Evolutionary conservation across 257 asterid genomes (phyloP).

Genomic region (Anisodus acutangulus): DNA sequence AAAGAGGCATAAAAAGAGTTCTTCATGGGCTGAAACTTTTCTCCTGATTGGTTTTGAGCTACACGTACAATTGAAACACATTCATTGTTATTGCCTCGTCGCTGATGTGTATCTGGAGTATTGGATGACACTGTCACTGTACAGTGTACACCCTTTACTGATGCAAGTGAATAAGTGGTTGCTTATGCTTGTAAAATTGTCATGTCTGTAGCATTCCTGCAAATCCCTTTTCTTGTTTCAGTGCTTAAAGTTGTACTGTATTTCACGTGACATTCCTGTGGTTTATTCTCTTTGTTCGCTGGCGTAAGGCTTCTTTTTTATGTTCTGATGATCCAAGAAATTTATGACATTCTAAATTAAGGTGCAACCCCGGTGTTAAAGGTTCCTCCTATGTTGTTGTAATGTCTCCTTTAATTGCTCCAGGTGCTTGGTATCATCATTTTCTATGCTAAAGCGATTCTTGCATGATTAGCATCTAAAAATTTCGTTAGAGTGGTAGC

Average conservation of each 20-base stretch:
- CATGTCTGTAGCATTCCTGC: neutral
- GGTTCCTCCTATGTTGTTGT: neutral
- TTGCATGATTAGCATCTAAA: conserved; percentile 8
- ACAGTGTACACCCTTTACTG: neutral
- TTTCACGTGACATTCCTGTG: neutral
- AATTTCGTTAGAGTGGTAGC: neutral
- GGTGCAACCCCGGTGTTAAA: neutral
- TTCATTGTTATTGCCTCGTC: neutral
- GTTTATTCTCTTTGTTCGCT: conserved; percentile 5
- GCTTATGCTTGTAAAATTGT: conserved; percentile 3
- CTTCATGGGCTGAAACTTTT: neutral
- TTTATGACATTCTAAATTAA: neutral
- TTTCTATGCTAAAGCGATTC: neutral
- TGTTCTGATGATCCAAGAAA: neutral
- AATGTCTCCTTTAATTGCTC: neutral
- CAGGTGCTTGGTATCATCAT: conserved; percentile 15
- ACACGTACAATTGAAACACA: neutral
- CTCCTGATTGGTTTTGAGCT: neutral
- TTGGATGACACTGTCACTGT: conserved; percentile 22
- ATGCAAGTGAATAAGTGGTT: neutral
- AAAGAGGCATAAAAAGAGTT: neutral
- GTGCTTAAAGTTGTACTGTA: neutral
- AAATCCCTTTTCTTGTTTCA: neutral
- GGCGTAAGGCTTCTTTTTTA: conserved; percentile 4
- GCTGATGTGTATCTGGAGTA: neutral